A percentile compares a stretch with the other conserved stretches of the same genome.
These are phyloP conservation scores for Elaphomyces granulatus DNA, from an alignment of 495 filamentous ascomycete species.

Conservation along the genomic window DNA sequence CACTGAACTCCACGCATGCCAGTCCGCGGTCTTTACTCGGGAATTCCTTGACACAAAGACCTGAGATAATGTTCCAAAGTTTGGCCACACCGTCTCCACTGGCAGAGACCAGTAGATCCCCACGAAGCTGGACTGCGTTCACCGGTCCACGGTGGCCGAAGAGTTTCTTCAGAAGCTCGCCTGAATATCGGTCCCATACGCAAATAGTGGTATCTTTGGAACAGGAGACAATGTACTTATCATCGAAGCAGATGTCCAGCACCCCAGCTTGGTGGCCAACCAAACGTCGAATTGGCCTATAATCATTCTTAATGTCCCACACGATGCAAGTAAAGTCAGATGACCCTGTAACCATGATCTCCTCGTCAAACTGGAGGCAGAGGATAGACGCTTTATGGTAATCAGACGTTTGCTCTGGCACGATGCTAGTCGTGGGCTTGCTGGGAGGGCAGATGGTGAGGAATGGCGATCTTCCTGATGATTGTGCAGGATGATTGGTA, in stretches of 20 bases:
- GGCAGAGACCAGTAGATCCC: slow-evolving; percentile 79
- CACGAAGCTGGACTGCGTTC: slow-evolving; percentile 87
- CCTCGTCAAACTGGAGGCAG: slow-evolving; percentile 85
- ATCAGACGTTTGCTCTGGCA: slow-evolving; percentile 17
- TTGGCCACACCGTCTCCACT: slow-evolving; percentile 86
- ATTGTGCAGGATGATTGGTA: slow-evolving; percentile 22
- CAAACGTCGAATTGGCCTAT: slow-evolving; percentile 64
- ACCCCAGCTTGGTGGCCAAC: slow-evolving; percentile 69
- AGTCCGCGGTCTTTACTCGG: slow-evolving; percentile 74
- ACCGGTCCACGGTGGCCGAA: slow-evolving; percentile 79
- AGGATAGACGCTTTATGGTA: slow-evolving; percentile 84
- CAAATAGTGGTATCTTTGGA: slow-evolving; percentile 88
- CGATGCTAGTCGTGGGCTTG: slow-evolving; percentile 17
- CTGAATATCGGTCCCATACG: slow-evolving; percentile 79
- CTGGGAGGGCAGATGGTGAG: slow-evolving; percentile 31
- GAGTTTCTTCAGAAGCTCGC: slow-evolving; percentile 55
- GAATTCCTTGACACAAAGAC: slow-evolving; percentile 78
- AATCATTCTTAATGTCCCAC: slow-evolving; percentile 66
- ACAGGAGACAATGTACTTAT: slow-evolving; percentile 84
- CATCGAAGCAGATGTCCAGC: slow-evolving; percentile 83
- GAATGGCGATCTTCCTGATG: slow-evolving; percentile 29
- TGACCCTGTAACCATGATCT: slow-evolving; percentile 87
- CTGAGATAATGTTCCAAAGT: slow-evolving; percentile 83
- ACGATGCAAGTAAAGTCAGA: slow-evolving; percentile 87
- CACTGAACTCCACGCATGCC: slow-evolving; percentile 88